These are phyloP conservation scores for Kalaharituber pfeilii DNA, from an alignment of 2,329 filamentous ascomycete species.

Conservation along the genomic window DNA sequence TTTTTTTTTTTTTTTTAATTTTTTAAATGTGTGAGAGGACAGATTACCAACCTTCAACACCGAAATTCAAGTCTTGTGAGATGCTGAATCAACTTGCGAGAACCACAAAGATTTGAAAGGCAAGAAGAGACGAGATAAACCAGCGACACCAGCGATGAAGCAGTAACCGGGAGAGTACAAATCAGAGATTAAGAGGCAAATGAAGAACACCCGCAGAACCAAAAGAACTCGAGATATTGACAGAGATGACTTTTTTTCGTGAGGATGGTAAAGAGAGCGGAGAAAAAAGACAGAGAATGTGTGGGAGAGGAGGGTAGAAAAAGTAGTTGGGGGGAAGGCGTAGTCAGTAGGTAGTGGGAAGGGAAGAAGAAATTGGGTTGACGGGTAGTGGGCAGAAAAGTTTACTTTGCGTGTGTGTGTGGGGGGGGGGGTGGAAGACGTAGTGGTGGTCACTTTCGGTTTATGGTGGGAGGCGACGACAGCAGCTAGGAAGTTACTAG, in stretches of 20 bases:
- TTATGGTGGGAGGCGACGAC: background rate
- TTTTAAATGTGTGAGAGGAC: constrained; percentile 1
- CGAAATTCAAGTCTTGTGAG: background rate
- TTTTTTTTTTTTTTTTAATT: too few relatives aligned
- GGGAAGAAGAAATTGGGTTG: background rate
- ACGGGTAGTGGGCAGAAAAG: constrained; percentile 4
- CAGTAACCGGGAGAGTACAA: constrained; percentile 3
- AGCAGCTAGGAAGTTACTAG: background rate
- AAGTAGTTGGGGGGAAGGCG: background rate
- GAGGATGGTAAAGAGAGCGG: constrained; percentile 1
- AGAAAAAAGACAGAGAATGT: background rate
- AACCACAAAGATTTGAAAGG: background rate
- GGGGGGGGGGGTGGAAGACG: background rate
- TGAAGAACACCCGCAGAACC: constrained; percentile 1
- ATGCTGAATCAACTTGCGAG: constrained; percentile 10
- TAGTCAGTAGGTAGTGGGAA: background rate
- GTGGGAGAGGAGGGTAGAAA: constrained; percentile 1
- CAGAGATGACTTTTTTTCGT: background rate
- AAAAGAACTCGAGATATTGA: constrained; percentile 3
- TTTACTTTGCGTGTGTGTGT: background rate
- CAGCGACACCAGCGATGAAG: constrained; percentile 7
- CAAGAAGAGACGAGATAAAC: constrained; percentile 4
- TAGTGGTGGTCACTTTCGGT: background rate
- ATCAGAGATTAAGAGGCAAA: constrained; percentile 1
- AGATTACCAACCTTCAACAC: background rate